These are phyloP conservation scores for Xylaria sp. DNA, from an alignment of 2,329 filamentous ascomycete genomes.

Conservation along the genomic window DNA sequence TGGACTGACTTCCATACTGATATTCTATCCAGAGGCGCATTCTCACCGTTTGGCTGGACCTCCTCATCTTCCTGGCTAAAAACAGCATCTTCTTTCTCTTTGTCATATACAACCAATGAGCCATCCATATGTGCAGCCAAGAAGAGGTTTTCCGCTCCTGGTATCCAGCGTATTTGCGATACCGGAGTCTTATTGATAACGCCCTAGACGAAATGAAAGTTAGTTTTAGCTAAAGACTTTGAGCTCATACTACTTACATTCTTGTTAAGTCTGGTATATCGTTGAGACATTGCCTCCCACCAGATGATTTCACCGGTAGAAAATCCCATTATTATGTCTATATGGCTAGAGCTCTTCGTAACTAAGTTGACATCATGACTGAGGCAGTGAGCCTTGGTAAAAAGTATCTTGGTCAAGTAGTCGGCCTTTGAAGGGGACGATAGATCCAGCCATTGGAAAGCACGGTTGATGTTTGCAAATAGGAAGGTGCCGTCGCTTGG, in stretches of 20 bases:
- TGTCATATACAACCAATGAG: slow-evolving; percentile 92
- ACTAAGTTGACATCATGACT: slow-evolving; percentile 91
- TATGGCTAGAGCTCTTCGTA: slow-evolving; percentile 81
- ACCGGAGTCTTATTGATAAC: slow-evolving; percentile 88
- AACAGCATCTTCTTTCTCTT: slow-evolving; percentile 79
- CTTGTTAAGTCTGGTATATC: slow-evolving; percentile 96
- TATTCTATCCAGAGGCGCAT: slow-evolving; percentile 62
- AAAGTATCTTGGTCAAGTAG: slow-evolving; percentile 93
- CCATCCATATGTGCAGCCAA: slow-evolving; percentile 93
- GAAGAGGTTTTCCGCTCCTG: slow-evolving; percentile 92
- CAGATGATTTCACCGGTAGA: slow-evolving; percentile 97
- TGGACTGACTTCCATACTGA: slow-evolving; percentile 90
- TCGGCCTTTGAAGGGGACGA: slow-evolving; percentile 83
- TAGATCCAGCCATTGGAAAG: slow-evolving; percentile 95
- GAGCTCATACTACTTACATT: slow-evolving; percentile 69
- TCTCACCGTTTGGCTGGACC: slow-evolving; percentile 45
- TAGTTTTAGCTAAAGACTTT: background rate
- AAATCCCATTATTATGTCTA: slow-evolving; percentile 95
- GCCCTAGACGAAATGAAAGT: slow-evolving; percentile 63
- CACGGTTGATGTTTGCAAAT: slow-evolving; percentile 95
- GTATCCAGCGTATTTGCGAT: slow-evolving; percentile 90
- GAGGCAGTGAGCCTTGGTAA: slow-evolving; percentile 94
- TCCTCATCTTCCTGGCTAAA: slow-evolving; percentile 38
- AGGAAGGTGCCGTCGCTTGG: slow-evolving; percentile 83
- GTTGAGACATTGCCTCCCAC: slow-evolving; percentile 97